Evolutionary conservation across 805 yeast species (phyloP), one percentile per base, ranked within the genome.

Genomic region (Monosporozyma aquatica): DNA sequence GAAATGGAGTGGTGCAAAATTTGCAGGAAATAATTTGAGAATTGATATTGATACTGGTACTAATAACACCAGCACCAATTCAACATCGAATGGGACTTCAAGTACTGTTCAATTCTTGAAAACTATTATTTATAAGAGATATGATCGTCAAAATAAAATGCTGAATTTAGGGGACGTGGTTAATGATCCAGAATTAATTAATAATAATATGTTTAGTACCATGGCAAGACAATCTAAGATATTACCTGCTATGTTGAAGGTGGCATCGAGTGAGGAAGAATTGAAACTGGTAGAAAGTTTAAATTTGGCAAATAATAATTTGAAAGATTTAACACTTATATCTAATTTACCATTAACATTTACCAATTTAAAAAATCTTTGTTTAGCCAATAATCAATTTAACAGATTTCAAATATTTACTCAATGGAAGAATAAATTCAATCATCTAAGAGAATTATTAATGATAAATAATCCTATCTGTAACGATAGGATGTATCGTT

Each of bases 191-290:
- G 68, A 64, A 10, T 67, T 90, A 30, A 65, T 61, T 11, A 64
- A 71, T 15, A 71, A 71, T 47, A 95, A 95, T 0, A 67, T 86
- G 42, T 78, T 87, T 48, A 72, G 76, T 13, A 65, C 79, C 4
- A 65, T 73, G 15, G 62, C 77, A 9, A 77, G 85, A 1, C 74
- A 81, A 28, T 72, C 89, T 11, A 92, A 90, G 61, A 80, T 89
- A 73, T 86, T 90, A 60, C 82, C 87, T 10, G 97, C 97, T 0
- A 64, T 92, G 50, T 77, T 90, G 83, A 85, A 82, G 57, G 64
- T 90, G 6, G 95, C 95, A 1, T 63, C 68, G 4, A 75, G 74
- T 41, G 77, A 75, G 22, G 58, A 60, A 1, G 54, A 56, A 26
- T 56, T 58, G 15, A 28, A 21, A n/a, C n/a, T 9, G 6, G 81